Evolutionary conservation across 78 protist species (phyloP), one percentile per base, ranked within the genome.

Genomic region (Guillardia theta): DNA sequence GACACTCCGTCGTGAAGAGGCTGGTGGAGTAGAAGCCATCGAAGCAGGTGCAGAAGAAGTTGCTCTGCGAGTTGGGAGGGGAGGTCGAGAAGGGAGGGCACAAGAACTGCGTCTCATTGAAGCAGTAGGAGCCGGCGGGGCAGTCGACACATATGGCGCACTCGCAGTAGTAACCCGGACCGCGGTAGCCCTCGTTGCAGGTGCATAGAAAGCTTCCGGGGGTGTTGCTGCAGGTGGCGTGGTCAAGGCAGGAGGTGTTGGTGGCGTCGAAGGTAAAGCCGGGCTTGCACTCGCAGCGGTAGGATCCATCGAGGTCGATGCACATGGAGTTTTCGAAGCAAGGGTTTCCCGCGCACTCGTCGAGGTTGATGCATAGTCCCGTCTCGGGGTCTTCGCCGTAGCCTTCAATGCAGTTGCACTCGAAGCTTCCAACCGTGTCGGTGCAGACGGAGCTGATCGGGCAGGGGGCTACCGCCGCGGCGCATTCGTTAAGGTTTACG

Each of bases 41-140:
- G 48, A 24, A 24, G 48, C 90, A 78, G 10, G 44, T 50, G 41
- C 83, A 70, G 41, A 36, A 36, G 36, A 43, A 15, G 1, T 36
- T 18, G 41, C 33, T 24, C 4, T 24, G 21, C 45, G 45, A 36
- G 41, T 3, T 0, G 33, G 36, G 45, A 12, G 83, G 83, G 83
- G 46, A 36, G 36, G 21, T 24, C 41, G 83, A 24, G 83, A 36
- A 36, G 1, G 83, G 10, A 3, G 83, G 83, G 41, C 83, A 70
- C 6, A 43, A 4, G n/a, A n/a, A n/a, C n/a, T n/a, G n/a, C 6
- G 0, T 6, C 27, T 43, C 83, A 12, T 43, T 43, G 33, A 43
- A 43, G 41, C 83, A 70, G 83, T 70, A 70, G 83, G 45, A 44
- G 45, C 90, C 90, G 18, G 3, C 90, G 19, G 90, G 90, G 48